Evolutionary conservation across 2,329 filamentous ascomycete genomes (phyloP), one percentile per base, ranked within the genome.

Genomic region (Drechslerella dactyloides): DNA sequence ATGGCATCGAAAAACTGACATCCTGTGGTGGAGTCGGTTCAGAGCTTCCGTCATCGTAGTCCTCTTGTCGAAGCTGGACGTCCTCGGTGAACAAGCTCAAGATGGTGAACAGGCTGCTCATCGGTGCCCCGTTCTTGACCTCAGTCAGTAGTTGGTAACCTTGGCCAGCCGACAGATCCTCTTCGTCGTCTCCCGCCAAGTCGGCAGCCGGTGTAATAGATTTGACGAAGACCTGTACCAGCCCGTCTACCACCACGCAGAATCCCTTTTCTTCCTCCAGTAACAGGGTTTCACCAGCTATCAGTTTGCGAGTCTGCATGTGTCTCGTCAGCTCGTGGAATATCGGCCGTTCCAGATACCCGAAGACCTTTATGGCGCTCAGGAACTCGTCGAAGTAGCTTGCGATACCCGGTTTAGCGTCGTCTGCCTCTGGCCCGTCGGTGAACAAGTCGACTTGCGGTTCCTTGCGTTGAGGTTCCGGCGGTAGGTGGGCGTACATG

Each of bases 311-410:
- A 19, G 96, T 99, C 82, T 99, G 94, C 94, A 99, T 99, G 69
- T 93, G 97, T 69, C 94, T 85, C 0, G 94, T 99, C 76, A 99
- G 85, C 80, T 99, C 94, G 78, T 99, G 96, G 78, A 99, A 99
- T 46, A 99, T 94, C 0, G 94, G 92, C 24, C 94, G 87, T 79
- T 99, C 94, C 48, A 99, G 83, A 78, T 97, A 99, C 7, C 94
- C 94, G 81, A 99, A 99, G 66, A 99, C 94, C 80, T 97, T 99
- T 82, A 99, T 99, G 30, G 96, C 94, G 78, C 93, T 97, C 21
- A 99, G 83, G 76, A 99, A 99, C 79, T 99, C 96, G 80, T 99
- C 94, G 24, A 99, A 84, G 76, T 99, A 99, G 78, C 93, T 99
- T n/a, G 91, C 88, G 50, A 99, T 83, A 0, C 93, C 94, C 0